Conservation (phyloP, 257 asterid species). For the Ajuga chamaepitys region DNA sequence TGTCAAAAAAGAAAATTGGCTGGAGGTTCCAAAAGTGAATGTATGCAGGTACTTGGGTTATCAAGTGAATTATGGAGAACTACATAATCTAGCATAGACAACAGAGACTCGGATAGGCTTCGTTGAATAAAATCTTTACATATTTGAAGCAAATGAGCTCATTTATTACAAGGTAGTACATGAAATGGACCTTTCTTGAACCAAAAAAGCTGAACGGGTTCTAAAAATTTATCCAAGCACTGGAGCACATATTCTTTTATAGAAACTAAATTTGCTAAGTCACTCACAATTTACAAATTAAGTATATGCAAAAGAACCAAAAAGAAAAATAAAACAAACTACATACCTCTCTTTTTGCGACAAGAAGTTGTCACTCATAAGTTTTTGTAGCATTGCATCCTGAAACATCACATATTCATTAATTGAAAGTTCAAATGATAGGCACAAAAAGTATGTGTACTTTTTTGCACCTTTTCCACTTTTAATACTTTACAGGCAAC, state of each 20-base stretch:
- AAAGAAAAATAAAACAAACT: constrained; percentile 10
- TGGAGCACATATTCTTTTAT: background rate
- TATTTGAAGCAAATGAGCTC: background rate
- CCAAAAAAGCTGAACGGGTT: background rate
- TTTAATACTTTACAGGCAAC: background rate
- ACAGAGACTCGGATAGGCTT: background rate
- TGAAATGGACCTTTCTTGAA: background rate
- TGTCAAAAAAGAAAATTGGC: background rate
- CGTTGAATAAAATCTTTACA: background rate
- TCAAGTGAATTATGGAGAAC: background rate
- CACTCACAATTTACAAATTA: background rate
- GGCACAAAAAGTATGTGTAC: background rate
- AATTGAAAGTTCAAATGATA: background rate
- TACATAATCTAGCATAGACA: background rate
- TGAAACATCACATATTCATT: constrained; percentile 34
- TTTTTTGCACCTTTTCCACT: constrained; percentile 6
- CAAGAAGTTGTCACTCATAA: constrained; percentile 52
- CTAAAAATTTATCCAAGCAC: background rate
- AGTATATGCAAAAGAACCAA: constrained; percentile 3
- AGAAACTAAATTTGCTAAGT: background rate
- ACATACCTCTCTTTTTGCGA: constrained; percentile 85
- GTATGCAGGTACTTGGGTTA: background rate
- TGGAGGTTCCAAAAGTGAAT: background rate
- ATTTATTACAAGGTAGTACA: background rate
- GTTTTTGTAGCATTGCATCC: constrained; percentile 93